Evolutionary conservation across 2,329 filamentous ascomycete species (phyloP).

Genomic region (Colletotrichum lini): DNA sequence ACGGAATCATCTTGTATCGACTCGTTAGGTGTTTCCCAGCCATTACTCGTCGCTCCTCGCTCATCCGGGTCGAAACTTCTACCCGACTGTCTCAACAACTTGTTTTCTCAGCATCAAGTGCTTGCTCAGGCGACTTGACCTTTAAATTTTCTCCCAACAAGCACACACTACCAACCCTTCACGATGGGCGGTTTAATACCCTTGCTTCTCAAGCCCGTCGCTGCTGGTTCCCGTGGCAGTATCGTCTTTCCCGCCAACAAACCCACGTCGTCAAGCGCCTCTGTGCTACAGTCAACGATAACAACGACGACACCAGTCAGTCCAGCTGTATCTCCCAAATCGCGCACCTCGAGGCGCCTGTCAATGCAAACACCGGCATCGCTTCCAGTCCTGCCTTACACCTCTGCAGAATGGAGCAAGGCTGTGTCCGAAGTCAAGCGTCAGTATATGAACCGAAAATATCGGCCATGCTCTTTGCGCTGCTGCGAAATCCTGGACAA

Average conservation of each 20-base stretch:
- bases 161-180: constrained; percentile 19
- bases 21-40: constrained; percentile 9
- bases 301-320: constrained; percentile 49
- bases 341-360: constrained; percentile 45
- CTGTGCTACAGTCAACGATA: constrained; percentile 30
- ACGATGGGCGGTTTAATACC: constrained; percentile 52
- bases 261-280: constrained; percentile 19
- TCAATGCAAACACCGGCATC: constrained; percentile 45
- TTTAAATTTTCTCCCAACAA: constrained; percentile 6
- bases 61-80: not conserved
- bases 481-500: constrained; percentile 68
- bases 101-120: not conserved
- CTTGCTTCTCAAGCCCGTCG: constrained; percentile 48
- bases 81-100: constrained; percentile 1
- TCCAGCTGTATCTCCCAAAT: constrained; percentile 37
- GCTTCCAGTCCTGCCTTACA: constrained; percentile 57
- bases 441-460: constrained; percentile 65
- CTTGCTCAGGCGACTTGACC: constrained; percentile 15
- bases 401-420: constrained; percentile 65
- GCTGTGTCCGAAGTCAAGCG: constrained; percentile 68
- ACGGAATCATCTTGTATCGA: constrained; percentile 19
- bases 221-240: constrained; percentile 42
- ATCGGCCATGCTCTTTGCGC: constrained; percentile 66
- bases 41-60: not conserved
- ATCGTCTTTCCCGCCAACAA: constrained; percentile 43